Base-by-base conservation (phyloP, 1,284 basidiomycete genomes). In the Lentinula novae-zelandiae region DNA sequence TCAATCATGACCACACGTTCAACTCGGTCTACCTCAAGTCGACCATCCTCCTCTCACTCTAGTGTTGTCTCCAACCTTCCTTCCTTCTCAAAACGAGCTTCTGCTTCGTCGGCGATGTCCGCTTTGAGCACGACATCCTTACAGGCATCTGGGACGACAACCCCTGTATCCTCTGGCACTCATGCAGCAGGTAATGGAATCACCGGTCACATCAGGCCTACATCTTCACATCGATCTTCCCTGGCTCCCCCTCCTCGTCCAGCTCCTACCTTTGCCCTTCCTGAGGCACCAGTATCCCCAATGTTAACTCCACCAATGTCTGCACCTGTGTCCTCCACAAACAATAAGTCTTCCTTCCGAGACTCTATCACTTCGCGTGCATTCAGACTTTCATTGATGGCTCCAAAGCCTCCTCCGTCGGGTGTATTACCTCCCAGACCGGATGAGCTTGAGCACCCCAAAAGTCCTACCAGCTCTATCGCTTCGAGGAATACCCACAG, bases 221-320 rank as follows among this genome's bases (percentile, higher is more conserved):
- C 78, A 4, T 67, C 77, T 12, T 44, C 51, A 12, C 78, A 86
- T 69, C 78, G 88, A 50, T 68, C 76, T 38, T 88, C 86, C 4
- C 79, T 87, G 69, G 86, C 86, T 1, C 86, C 86, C 8, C 87
- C 89, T 2, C 82, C 81, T 54, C 82, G 86, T 10, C 89, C 89
- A 39, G 82, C 86, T 5, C 89, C 89, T 0, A 85, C 78, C 17
- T 80, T 79, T 58, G 87, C 89, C 7, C 81, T 87, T 10, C 88
- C 89, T 39, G 44, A 39, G n/a, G 34, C 57, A 34, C 48, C 55
- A 3, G 9, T 44, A 20, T 52, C 62, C 1, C 22, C 34, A 27
- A 7, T 49, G 8, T 48, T 42, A 9, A 15, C 53, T 12, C 54
- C 58, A 36, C 50, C 48, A 10, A n/a, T 22, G 31, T 53, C 62